Evolutionary conservation across 495 filamentous ascomycete species (phyloP).

Genomic region (Neurospora sp.): DNA sequence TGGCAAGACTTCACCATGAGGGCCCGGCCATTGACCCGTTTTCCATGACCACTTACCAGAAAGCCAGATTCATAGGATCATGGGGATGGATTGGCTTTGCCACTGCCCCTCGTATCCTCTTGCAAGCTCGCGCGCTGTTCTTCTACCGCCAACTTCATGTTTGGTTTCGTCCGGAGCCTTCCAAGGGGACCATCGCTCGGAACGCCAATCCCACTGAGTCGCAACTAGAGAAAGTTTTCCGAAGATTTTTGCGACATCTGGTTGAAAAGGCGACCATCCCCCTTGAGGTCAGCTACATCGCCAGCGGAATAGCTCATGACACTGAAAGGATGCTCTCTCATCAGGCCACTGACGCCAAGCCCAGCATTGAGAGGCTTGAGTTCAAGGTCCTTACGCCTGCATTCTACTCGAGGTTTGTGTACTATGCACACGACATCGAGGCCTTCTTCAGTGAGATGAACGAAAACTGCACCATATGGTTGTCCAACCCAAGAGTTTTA

Average conservation of each 20-base stretch:
- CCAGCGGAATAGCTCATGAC: conserved; percentile 33
- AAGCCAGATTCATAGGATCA: conserved; percentile 35
- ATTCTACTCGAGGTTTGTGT: conserved; percentile 51
- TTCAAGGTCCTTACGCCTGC: conserved; percentile 46
- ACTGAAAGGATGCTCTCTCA: conserved; percentile 29
- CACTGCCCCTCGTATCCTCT: conserved; percentile 52
- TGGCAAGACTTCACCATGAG: conserved; percentile 42
- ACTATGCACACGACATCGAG: conserved; percentile 40
- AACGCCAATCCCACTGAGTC: conserved; percentile 33
- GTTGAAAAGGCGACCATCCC: conserved; percentile 29
- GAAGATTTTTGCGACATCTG: conserved; percentile 37
- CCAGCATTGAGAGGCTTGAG: conserved; percentile 23
- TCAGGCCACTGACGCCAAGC: conserved; percentile 1
- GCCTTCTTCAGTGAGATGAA: conserved; percentile 40
- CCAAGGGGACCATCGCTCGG: conserved; percentile 39
- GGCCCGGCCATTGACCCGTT: conserved; percentile 39
- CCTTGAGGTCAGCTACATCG: conserved; percentile 39
- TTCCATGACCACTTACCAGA: conserved; percentile 28
- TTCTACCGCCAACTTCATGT: conserved; percentile 44
- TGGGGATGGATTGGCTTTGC: conserved; percentile 57
- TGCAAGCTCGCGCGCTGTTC: conserved; percentile 45
- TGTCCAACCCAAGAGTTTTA: conserved; percentile 38
- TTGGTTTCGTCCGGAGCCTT: conserved; percentile 48
- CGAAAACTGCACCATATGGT: conserved; percentile 40
- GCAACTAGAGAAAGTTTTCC: conserved; percentile 42